A percentile compares a stretch with the other conserved stretches of the same genome.
Conservation (phyloP, 1,284 basidiomycete species). For the Coriolopsis trogii region DNA sequence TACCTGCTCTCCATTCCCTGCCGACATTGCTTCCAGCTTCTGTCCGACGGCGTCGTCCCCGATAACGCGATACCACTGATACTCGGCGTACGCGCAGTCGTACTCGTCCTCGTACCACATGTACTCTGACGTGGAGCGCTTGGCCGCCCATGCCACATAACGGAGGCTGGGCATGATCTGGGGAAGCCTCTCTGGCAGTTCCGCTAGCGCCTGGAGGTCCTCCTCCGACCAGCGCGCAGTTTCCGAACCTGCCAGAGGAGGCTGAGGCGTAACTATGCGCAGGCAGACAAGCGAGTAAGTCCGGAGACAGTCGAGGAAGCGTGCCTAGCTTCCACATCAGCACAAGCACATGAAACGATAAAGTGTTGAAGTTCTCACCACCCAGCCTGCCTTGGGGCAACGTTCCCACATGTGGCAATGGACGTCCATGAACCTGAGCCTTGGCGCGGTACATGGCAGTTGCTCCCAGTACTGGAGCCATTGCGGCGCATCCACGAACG, state of each 20-base stretch:
- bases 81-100: conserved; percentile 16
- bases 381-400: conserved; percentile 13
- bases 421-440: conserved; percentile 15
- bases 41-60: not conserved
- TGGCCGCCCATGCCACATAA: conserved; percentile 19
- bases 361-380: not conserved
- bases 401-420: conserved; percentile 17
- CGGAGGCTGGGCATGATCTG: conserved; percentile 14
- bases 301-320: conserved; percentile 11
- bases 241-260: conserved; percentile 4
- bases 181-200: conserved; percentile 13
- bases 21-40: conserved; percentile 2
- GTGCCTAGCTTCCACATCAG: not conserved
- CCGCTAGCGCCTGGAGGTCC: conserved; percentile 13
- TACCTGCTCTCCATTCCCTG: conserved; percentile 11
- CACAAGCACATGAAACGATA: too few relatives aligned
- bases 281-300: conserved; percentile 13
- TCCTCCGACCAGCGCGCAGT: conserved; percentile 15
- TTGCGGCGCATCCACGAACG: conserved; percentile 9
- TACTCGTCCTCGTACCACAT: conserved; percentile 16
- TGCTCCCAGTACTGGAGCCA: conserved; percentile 17
- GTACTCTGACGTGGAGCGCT: conserved; percentile 12
- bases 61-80: conserved; percentile 16
- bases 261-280: conserved; percentile 14
- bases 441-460: conserved; percentile 7